These are phyloP conservation scores for Oryza longistaminata DNA, from an alignment of 176 grass and related monocot species.

Conservation along the genomic window DNA sequence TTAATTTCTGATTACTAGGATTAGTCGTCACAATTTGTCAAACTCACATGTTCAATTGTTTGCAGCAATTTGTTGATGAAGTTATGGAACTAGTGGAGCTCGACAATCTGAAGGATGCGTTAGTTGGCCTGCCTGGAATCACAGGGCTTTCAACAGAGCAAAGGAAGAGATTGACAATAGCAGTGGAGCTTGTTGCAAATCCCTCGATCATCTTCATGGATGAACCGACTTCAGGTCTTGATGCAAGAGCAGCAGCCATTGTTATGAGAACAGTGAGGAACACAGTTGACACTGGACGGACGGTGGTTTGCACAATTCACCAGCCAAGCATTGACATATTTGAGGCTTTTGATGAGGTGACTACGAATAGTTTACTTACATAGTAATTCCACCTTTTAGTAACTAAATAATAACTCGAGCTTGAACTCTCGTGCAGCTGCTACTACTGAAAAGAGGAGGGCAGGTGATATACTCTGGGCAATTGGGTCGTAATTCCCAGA, in stretches of 20 bases:
- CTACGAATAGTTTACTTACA: slow-evolving; percentile 2
- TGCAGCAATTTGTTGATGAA: slow-evolving; percentile 97
- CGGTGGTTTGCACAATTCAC: slow-evolving; percentile 98
- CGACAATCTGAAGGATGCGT: slow-evolving; percentile 74
- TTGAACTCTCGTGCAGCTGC: slow-evolving; percentile 48
- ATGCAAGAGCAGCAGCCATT: slow-evolving; percentile 97
- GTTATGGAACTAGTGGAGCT: slow-evolving; percentile 96
- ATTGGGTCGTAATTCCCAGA: slow-evolving; percentile 77
- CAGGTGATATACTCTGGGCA: slow-evolving; percentile 92
- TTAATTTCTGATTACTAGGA: neutral
- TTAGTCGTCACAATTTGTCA: neutral
- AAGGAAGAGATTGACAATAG: slow-evolving; percentile 94
- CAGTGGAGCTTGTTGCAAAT: slow-evolving; percentile 95
- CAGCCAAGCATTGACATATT: slow-evolving; percentile 99
- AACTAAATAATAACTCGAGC: neutral
- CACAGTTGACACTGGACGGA: slow-evolving; percentile 94
- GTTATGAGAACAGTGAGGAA: slow-evolving; percentile 99
- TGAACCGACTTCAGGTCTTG: slow-evolving; percentile 97
- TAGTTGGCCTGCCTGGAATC: slow-evolving; percentile 91
- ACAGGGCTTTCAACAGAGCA: slow-evolving; percentile 95
- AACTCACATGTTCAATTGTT: slow-evolving; percentile 30
- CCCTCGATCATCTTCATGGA: slow-evolving; percentile 99
- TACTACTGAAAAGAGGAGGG: slow-evolving; percentile 97
- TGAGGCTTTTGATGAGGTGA: slow-evolving; percentile 97
- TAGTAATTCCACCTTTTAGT: slow-evolving; percentile 4